Conservation (phyloP, 768 basidiomycete genomes). For the Rhodotorula babjevae region DNA sequence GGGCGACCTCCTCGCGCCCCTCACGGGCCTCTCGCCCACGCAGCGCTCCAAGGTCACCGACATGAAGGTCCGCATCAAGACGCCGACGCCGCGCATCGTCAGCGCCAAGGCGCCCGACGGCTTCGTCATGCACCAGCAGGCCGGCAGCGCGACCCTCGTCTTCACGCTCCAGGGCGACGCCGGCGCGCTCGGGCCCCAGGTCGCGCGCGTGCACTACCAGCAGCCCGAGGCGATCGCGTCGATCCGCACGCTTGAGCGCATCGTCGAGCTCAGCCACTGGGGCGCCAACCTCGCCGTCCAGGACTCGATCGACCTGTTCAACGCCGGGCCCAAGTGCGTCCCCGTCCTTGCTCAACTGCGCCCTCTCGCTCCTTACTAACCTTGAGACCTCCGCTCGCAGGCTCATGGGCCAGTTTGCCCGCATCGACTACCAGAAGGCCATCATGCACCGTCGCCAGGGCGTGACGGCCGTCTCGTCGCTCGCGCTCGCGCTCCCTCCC, state of each 20-base stretch:
- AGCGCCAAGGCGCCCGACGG: neutral
- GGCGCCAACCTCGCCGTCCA: conserved; percentile 89
- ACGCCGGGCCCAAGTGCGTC: conserved; percentile 82
- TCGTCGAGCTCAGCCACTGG: conserved; percentile 94
- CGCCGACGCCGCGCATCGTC: conserved; percentile 21
- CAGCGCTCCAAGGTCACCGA: conserved; percentile 18
- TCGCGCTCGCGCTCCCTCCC: conserved; percentile 76
- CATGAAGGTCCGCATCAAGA: conserved; percentile 38
- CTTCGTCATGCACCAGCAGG: conserved; percentile 13
- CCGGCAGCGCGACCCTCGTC: conserved; percentile 18
- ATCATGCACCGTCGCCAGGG: conserved; percentile 63
- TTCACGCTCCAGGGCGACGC: conserved; percentile 18
- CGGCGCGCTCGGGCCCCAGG: conserved; percentile 6
- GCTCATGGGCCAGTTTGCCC: conserved; percentile 91
- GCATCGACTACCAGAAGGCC: conserved; percentile 77
- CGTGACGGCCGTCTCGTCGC: conserved; percentile 64
- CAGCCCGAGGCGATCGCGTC: conserved; percentile 78
- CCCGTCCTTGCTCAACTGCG: too few species aligned
- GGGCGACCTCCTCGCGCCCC: conserved; percentile 38
- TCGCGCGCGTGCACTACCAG: conserved; percentile 63
- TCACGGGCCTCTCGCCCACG: conserved; percentile 4
- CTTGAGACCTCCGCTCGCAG: conserved; percentile 51
- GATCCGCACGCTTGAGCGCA: conserved; percentile 64
- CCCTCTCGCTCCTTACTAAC: too few species aligned
- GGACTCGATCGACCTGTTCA: conserved; percentile 77